These are phyloP conservation scores for Talaromyces sp. DNA, from an alignment of 2,329 filamentous ascomycete species.

Conservation along the genomic window DNA sequence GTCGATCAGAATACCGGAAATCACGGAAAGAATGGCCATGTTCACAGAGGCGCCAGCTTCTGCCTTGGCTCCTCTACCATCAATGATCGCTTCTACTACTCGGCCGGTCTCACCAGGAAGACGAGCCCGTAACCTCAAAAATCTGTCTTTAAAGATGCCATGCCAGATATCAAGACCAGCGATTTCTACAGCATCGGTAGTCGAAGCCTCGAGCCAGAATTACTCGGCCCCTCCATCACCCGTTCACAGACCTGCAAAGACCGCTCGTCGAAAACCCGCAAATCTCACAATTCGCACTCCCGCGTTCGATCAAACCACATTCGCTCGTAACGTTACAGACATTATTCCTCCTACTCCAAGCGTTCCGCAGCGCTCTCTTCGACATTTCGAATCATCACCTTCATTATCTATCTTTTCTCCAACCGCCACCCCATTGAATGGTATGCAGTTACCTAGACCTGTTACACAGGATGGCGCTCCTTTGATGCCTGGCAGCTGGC, in stretches of 20 bases:
- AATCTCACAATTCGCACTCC: constrained; percentile 60
- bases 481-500: constrained; percentile 28
- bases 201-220: constrained; percentile 39
- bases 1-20: constrained; percentile 32
- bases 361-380: constrained; percentile 46
- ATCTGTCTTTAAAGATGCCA: constrained; percentile 60
- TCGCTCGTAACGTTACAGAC: constrained; percentile 47
- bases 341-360: constrained; percentile 57
- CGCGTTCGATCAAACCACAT: constrained; percentile 46
- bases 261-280: constrained; percentile 55
- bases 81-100: constrained; percentile 9
- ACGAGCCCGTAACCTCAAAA: constrained; percentile 59
- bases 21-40: constrained; percentile 26
- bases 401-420: constrained; percentile 55
- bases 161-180: constrained; percentile 46
- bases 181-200: constrained; percentile 49
- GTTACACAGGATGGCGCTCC: constrained; percentile 32
- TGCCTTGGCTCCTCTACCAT: constrained; percentile 20
- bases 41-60: constrained; percentile 25
- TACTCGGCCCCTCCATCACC: constrained; percentile 56
- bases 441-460: constrained; percentile 50
- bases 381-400: constrained; percentile 62
- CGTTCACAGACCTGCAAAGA: constrained; percentile 54
- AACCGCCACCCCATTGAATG: constrained; percentile 47
- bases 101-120: constrained; percentile 35